Conservation (phyloP, 2,329 filamentous ascomycete species). For the Cladosporium sp. region DNA sequence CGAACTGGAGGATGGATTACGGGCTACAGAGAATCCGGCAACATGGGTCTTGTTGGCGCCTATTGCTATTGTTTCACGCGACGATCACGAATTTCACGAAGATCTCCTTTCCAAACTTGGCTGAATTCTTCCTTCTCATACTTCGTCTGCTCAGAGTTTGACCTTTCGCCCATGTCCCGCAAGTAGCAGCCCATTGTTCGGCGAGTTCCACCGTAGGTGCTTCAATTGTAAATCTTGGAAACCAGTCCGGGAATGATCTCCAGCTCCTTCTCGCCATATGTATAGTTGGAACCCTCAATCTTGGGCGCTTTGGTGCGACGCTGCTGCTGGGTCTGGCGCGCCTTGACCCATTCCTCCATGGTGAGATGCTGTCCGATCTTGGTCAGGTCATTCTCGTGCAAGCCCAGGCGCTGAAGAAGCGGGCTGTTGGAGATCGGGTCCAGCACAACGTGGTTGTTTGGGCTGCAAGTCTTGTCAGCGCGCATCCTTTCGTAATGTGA, state of each 20-base stretch:
- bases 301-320: slow-evolving; percentile 35
- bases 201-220: no score
- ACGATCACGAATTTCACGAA: no score
- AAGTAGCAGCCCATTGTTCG: no score
- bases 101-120: no score
- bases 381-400: slow-evolving; percentile 21
- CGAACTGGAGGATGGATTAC: no score
- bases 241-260: slow-evolving; percentile 34
- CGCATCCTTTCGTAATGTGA: no score
- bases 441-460: slow-evolving; percentile 37
- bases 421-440: slow-evolving; percentile 36
- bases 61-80: no score
- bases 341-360: slow-evolving; percentile 44
- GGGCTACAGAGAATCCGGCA: no score
- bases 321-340: slow-evolving; percentile 32
- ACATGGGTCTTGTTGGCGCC: no score
- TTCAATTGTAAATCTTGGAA: slow-evolving; percentile 28
- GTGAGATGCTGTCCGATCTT: slow-evolving; percentile 36
- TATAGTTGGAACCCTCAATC: slow-evolving; percentile 35
- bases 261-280: slow-evolving; percentile 28
- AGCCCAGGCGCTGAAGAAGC: slow-evolving; percentile 31
- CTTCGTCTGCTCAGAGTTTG: no score
- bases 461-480: slow-evolving; percentile 17
- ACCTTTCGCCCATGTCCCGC: no score
- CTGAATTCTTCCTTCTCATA: no score